Base-by-base conservation (phyloP, 345 rosid species). In the Cochlearia excelsa region DNA sequence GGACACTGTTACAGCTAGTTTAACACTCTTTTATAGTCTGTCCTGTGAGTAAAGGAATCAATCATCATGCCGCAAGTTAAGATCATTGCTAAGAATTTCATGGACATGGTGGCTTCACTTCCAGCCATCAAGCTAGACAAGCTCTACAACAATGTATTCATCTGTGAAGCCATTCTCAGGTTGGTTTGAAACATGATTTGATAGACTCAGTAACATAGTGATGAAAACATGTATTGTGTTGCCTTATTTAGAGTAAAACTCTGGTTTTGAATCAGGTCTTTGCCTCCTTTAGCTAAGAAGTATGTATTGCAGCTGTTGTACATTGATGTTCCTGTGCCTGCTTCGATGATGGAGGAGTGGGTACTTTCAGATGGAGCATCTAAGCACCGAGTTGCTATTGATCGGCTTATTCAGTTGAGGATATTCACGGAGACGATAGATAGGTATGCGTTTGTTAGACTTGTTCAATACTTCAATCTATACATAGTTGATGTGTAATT, bases 151-250 rank as follows among this genome's bases (percentile, higher is more conserved):
- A 92, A 85, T 57, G 78, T 83, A 9, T 89, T 84, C 79, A 89
- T 93, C 35, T 89, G 94, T 61, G 89, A 93, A 56, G 99, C 99
- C 65, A 89, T 89, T 70, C 91, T 93, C 82, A 86, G 97, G 95
- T 86, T 45, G 9, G 9, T 61, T 48, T 6, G 37, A 47, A 9
- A 34, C 6, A 45, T 51, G 4, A 23, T 26, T 7, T 45, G 51
- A 31, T 16, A 16, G 23, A 16, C 23, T 16, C 23, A 16, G 23
- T 16, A 16, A 16, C 23, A 16, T 16, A 16, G 23, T 16, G 23
- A 16, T 16, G 23, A 16, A 16, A 16, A 16, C 23, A 16, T 16
- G 23, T 16, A 16, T 16, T 16, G 23, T 16, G 23, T 16, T 16
- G 23, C 23, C 23, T 16, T 16, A 16, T 16, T 16, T 16, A 16